Evolutionary conservation across 805 yeast species (phyloP).

Genomic region (Candida hungchunana): DNA sequence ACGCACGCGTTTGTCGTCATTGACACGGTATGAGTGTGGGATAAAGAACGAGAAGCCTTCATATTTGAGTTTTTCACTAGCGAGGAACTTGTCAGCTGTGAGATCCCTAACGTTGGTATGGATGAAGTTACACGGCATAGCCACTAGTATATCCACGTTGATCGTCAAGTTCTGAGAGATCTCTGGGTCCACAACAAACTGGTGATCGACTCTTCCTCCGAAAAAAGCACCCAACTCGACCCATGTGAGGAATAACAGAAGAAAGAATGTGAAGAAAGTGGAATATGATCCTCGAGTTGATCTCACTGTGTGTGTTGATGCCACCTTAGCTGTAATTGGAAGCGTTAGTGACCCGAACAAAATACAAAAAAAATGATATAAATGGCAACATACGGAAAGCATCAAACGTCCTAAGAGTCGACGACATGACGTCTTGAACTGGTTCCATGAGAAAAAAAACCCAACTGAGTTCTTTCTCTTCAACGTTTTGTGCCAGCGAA

Average conservation of each 20-base stretch:
- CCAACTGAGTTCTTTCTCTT: not conserved
- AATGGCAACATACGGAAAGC: slow-evolving; percentile 54
- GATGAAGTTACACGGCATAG: slow-evolving; percentile 76
- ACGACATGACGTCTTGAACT: not conserved
- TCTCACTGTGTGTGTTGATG: slow-evolving; percentile 64
- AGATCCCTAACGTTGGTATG: slow-evolving; percentile 74
- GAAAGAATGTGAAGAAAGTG: slow-evolving; percentile 58
- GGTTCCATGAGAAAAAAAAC: not conserved
- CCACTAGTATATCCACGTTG: slow-evolving; percentile 75
- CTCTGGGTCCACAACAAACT: slow-evolving; percentile 66
- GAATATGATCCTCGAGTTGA: slow-evolving; percentile 76
- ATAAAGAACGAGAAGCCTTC: slow-evolving; percentile 58
- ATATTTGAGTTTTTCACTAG: slow-evolving; percentile 68
- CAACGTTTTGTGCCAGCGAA: not conserved
- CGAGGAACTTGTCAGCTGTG: slow-evolving; percentile 74
- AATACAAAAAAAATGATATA: not conserved
- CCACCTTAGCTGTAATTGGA: slow-evolving; percentile 50
- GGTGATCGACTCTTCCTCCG: slow-evolving; percentile 77
- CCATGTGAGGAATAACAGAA: slow-evolving; percentile 69
- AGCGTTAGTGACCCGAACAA: slow-evolving; percentile 2
- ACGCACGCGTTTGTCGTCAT: slow-evolving; percentile 41
- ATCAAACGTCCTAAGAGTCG: slow-evolving; percentile 50
- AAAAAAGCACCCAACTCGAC: slow-evolving; percentile 79
- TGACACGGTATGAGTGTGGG: slow-evolving; percentile 45
- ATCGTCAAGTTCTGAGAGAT: slow-evolving; percentile 57